phyloP scores from a whole-genome alignment of 306 rosid genomes.

The Lathyrus oleraceus region DNA sequence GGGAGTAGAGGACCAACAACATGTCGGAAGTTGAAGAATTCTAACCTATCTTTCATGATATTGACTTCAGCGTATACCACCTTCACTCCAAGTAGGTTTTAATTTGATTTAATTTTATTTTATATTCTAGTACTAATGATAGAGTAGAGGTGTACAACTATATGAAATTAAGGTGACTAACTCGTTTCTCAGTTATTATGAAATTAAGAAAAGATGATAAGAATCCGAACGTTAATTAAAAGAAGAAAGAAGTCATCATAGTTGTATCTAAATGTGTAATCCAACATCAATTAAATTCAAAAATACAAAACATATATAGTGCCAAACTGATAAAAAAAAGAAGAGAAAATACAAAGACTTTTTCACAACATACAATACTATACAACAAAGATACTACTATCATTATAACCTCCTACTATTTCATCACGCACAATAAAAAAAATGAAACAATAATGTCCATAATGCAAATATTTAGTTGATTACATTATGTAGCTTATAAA shows the following conservation, averaged over 20 bases:
- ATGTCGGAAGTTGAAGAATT: too few relatives aligned
- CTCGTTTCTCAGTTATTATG: too few relatives aligned
- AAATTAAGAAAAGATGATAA: too few relatives aligned
- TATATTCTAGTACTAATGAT: too few relatives aligned
- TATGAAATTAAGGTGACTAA: too few relatives aligned
- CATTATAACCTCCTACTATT: background rate
- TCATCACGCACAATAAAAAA: background rate
- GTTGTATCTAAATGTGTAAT: background rate
- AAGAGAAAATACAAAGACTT: background rate
- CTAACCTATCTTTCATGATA: too few relatives aligned
- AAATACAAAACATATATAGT: background rate
- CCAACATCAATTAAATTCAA: background rate
- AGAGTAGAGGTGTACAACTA: too few relatives aligned
- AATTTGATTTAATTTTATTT: too few relatives aligned
- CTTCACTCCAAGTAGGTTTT: too few relatives aligned
- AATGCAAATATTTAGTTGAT: background rate
- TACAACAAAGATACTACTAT: conserved; percentile 2
- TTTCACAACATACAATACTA: conserved; percentile 1
- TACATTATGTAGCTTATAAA: background rate
- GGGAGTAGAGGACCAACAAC: too few relatives aligned
- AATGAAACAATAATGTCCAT: background rate
- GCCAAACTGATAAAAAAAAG: background rate
- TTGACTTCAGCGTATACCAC: too few relatives aligned
- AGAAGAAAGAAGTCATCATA: background rate
- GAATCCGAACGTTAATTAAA: too few relatives aligned